Conservation (phyloP, 345 rosid species). For the Clausena lansium region DNA sequence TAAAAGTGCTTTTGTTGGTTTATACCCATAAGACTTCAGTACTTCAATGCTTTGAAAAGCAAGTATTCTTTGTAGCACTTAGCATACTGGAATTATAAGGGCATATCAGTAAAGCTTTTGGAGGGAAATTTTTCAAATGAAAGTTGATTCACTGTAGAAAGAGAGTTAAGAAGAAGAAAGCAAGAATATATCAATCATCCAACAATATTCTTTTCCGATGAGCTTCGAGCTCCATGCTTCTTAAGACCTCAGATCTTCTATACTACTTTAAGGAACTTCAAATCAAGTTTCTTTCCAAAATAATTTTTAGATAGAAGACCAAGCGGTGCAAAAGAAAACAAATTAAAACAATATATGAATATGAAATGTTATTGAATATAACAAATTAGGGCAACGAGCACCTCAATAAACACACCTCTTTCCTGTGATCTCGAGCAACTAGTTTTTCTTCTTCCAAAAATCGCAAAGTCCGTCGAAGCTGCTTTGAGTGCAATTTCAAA, state of each 20-base stretch:
- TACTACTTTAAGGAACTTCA: background rate
- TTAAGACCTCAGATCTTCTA: background rate
- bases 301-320: background rate
- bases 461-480: slow-evolving; percentile 65
- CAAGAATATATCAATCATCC: background rate
- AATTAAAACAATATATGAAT: background rate
- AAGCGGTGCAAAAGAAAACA: background rate
- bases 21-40: background rate
- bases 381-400: background rate
- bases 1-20: background rate
- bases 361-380: background rate
- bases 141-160: background rate
- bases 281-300: background rate
- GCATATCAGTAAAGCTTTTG: background rate
- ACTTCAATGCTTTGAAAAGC: background rate
- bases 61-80: background rate
- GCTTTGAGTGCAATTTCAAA: slow-evolving; percentile 74
- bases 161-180: background rate
- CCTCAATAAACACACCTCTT: slow-evolving; percentile 51
- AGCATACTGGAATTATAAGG: background rate
- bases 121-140: background rate
- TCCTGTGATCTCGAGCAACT: slow-evolving; percentile 71
- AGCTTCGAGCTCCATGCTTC: background rate
- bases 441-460: slow-evolving; percentile 81
- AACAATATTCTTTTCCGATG: background rate